These are phyloP conservation scores for Torrubiella hemipterigena DNA, from an alignment of 2,329 filamentous ascomycete species.

Conservation along the genomic window DNA sequence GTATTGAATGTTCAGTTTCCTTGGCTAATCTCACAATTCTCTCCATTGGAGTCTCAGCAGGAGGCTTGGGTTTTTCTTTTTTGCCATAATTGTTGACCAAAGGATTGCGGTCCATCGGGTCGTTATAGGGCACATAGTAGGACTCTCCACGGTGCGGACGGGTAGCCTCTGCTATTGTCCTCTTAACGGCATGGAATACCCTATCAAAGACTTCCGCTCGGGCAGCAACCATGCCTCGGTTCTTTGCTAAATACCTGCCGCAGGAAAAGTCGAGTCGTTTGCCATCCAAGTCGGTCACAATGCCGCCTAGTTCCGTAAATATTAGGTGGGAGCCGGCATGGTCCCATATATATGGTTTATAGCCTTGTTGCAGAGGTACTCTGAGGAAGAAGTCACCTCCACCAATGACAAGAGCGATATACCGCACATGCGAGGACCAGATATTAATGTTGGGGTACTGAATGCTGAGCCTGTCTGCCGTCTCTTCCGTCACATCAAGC, in stretches of 20 bases:
- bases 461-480: conserved; percentile 18
- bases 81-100: too few species aligned
- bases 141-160: too few species aligned
- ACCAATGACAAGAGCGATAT: conserved; percentile 23
- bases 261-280: conserved; percentile 21
- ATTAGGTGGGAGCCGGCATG: conserved; percentile 47
- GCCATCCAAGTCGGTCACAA: conserved; percentile 35
- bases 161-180: conserved; percentile 10
- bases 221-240: conserved; percentile 29
- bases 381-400: conserved; percentile 22
- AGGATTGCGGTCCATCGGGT: too few species aligned
- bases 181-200: conserved; percentile 21
- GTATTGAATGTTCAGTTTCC: too few species aligned
- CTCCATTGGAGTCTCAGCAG: too few species aligned
- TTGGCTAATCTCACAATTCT: too few species aligned
- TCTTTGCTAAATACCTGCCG: conserved; percentile 19
- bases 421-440: conserved; percentile 27
- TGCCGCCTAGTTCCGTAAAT: conserved; percentile 41
- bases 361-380: conserved; percentile 11
- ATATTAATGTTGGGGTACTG: conserved; percentile 23
- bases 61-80: too few species aligned
- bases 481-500: conserved; percentile 17
- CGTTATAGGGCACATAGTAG: too few species aligned
- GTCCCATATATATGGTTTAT: conserved; percentile 31
- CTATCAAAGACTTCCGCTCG: conserved; percentile 26